Evolutionary conservation across 140 eudicot species (phyloP).

Genomic region (Cichorium intybus): DNA sequence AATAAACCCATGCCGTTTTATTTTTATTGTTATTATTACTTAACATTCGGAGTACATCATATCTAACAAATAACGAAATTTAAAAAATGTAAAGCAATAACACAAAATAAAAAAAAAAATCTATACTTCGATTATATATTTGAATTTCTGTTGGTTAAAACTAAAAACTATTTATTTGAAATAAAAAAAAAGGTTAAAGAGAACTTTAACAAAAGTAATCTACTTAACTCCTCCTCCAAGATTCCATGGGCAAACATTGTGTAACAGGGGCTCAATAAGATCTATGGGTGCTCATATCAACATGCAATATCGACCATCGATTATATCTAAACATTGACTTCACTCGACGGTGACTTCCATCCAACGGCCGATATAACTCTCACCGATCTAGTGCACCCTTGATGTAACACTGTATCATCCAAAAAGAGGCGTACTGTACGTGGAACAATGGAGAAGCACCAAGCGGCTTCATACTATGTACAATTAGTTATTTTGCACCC

Average conservation of each 20-base stretch:
- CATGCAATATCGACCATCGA: slow-evolving; percentile 2
- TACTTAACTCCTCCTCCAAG: slow-evolving; percentile 19
- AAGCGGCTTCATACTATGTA: background rate
- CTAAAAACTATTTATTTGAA: background rate
- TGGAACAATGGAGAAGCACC: slow-evolving; percentile 18
- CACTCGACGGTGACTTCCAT: background rate
- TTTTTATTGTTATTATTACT: too few species aligned
- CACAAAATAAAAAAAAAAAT: too few species aligned
- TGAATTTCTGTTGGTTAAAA: background rate
- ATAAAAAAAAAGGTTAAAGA: background rate
- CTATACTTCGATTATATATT: background rate
- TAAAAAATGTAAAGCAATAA: too few species aligned
- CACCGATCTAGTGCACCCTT: background rate
- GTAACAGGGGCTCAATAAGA: background rate
- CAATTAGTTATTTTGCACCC: slow-evolving; percentile 2
- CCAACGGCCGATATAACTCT: background rate
- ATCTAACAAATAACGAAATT: too few species aligned
- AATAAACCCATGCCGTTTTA: too few species aligned
- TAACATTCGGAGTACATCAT: too few species aligned
- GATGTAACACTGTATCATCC: slow-evolving; percentile 4
- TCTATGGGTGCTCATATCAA: background rate
- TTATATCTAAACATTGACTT: background rate
- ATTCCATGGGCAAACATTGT: background rate
- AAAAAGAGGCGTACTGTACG: slow-evolving; percentile 8
- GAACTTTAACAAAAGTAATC: slow-evolving; percentile 15